phyloP scores from a whole-genome alignment of 306 rosid genomes.

The Vigna reflexopilosa region DNA sequence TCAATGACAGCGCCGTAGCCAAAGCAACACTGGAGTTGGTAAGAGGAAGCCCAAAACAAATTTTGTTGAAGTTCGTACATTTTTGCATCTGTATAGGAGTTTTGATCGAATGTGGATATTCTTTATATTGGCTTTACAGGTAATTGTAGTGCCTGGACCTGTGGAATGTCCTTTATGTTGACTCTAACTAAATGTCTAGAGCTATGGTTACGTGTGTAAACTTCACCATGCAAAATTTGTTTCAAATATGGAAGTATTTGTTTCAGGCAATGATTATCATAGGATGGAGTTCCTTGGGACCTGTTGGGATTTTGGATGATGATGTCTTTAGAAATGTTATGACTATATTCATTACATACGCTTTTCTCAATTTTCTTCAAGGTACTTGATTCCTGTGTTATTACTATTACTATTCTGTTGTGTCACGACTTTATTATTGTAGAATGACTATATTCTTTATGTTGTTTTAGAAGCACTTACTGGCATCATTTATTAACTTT shows the following conservation, averaged over 20 bases:
- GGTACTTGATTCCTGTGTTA: conserved; percentile 54
- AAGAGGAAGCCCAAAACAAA: conserved; percentile 93
- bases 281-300: conserved; percentile 92
- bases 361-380: conserved; percentile 90
- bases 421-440: neutral
- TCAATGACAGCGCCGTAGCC: conserved; percentile 65
- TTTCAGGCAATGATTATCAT: conserved; percentile 92
- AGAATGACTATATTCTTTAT: conserved; percentile 20
- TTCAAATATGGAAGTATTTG: conserved; percentile 23
- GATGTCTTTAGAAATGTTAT: conserved; percentile 81
- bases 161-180: conserved; percentile 56
- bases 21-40: conserved; percentile 63
- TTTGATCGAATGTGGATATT: conserved; percentile 99
- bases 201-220: conserved; percentile 23
- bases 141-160: conserved; percentile 46
- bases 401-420: no score
- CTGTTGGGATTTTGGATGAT: conserved; percentile 64
- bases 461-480: neutral
- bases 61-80: conserved; percentile 96
- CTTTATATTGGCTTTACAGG: conserved; percentile 96
- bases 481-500: conserved; percentile 1
- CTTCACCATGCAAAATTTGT: conserved; percentile 28
- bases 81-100: conserved; percentile 88
- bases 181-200: conserved; percentile 52
- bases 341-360: conserved; percentile 87